These are phyloP conservation scores for Vicia faba DNA, from an alignment of 306 rosid genomes.

Conservation along the genomic window DNA sequence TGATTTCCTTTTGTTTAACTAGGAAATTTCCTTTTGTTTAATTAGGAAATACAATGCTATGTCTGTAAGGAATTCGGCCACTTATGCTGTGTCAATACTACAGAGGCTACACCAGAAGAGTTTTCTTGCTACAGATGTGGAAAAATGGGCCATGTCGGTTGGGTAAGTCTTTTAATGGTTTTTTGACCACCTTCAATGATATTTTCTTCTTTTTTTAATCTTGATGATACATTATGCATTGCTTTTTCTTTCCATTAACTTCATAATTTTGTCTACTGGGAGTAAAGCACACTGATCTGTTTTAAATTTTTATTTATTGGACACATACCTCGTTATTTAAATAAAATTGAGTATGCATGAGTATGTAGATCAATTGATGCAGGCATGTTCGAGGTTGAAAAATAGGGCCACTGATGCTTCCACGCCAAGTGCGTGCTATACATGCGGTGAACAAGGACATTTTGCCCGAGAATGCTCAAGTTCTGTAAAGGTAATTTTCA, in stretches of 20 bases:
- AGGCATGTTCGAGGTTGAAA: slow-evolving; percentile 65
- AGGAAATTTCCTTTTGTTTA: slow-evolving; percentile 44
- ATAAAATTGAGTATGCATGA: not conserved
- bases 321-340: not conserved
- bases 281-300: not conserved
- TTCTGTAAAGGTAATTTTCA: slow-evolving; percentile 34
- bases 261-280: not conserved
- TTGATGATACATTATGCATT: not conserved
- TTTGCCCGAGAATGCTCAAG: slow-evolving; percentile 80
- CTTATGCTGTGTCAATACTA: slow-evolving; percentile 65
- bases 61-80: slow-evolving; percentile 82
- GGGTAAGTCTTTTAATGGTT: slow-evolving; percentile 57
- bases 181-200: not conserved
- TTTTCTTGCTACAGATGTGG: slow-evolving; percentile 92
- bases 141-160: slow-evolving; percentile 76
- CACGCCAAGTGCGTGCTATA: slow-evolving; percentile 63
- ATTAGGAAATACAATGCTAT: slow-evolving; percentile 78
- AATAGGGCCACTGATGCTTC: slow-evolving; percentile 50
- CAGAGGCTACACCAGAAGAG: slow-evolving; percentile 39
- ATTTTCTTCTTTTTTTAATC: not conserved
- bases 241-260: not conserved
- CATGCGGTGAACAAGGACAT: slow-evolving; percentile 82
- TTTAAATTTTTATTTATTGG: not conserved
- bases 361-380: slow-evolving; percentile 21
- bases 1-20: slow-evolving; percentile 29